phyloP scores from a whole-genome alignment of 352 stramenopile species.

The Phytophthora cactorum region DNA sequence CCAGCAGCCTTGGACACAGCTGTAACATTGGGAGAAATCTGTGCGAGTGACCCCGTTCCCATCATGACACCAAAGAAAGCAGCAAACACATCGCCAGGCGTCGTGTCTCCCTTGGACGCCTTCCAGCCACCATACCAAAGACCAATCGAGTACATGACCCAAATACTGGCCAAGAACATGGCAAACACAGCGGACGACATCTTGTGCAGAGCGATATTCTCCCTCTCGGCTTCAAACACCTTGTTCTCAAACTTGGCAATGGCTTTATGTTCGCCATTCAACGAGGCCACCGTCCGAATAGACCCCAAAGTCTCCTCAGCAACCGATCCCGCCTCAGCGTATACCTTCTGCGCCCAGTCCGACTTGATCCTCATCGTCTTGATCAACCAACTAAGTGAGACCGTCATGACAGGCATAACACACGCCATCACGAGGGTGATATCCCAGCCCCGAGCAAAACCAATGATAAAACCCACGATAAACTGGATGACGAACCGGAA shows the following conservation, averaged over 20 bases:
- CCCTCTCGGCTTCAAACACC: constrained; percentile 32
- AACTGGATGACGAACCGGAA: constrained; percentile 40
- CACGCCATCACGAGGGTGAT: constrained; percentile 49
- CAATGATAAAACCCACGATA: constrained; percentile 46
- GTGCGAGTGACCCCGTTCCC: constrained; percentile 45
- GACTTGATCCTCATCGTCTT: constrained; percentile 37
- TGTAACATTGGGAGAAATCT: constrained; percentile 61
- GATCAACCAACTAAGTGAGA: constrained; percentile 44
- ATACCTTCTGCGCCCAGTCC: constrained; percentile 42
- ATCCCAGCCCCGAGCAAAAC: constrained; percentile 48
- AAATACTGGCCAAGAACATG: constrained; percentile 52
- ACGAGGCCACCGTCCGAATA: constrained; percentile 47
- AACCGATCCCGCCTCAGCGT: constrained; percentile 50
- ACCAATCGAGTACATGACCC: constrained; percentile 45
- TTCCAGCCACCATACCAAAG: constrained; percentile 64
- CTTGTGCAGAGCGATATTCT: constrained; percentile 50
- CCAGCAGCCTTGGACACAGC: constrained; percentile 55
- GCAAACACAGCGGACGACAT: constrained; percentile 37
- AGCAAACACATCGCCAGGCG: constrained; percentile 48
- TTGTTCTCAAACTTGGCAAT: constrained; percentile 44
- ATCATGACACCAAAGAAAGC: constrained; percentile 62
- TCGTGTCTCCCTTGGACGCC: constrained; percentile 31
- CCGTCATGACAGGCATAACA: constrained; percentile 39
- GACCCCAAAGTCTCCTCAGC: constrained; percentile 51
- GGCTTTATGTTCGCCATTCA: constrained; percentile 44